These are phyloP conservation scores for Phytopythium litorale DNA, from an alignment of 352 stramenopile genomes.

Conservation along the genomic window DNA sequence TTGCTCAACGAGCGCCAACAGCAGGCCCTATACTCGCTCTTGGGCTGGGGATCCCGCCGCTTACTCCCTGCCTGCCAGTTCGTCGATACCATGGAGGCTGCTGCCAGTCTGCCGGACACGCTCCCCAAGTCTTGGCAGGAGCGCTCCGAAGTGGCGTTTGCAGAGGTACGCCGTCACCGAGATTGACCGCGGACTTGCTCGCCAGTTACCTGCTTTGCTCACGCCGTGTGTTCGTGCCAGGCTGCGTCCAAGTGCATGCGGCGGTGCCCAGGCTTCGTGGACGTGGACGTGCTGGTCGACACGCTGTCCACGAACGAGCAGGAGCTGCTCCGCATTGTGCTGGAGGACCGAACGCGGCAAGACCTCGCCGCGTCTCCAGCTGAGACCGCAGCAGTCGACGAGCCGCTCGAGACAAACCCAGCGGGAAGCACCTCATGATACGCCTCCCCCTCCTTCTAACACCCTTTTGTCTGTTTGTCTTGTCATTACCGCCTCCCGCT, in stretches of 20 bases:
- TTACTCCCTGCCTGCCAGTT: constrained; percentile 23
- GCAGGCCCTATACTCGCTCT: constrained; percentile 15
- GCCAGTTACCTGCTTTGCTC: not conserved
- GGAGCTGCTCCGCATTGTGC: constrained; percentile 21
- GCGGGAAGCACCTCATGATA: not conserved
- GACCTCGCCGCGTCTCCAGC: not conserved
- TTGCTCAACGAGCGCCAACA: constrained; percentile 45
- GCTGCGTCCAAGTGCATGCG: constrained; percentile 30
- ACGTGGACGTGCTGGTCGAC: constrained; percentile 31
- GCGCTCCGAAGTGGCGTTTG: constrained; percentile 35
- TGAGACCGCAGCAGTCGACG: not conserved
- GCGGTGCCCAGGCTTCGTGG: constrained; percentile 22
- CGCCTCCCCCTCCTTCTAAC: not conserved
- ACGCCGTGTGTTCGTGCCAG: constrained; percentile 11
- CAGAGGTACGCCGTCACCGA: constrained; percentile 24
- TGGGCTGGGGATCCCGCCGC: constrained; percentile 15
- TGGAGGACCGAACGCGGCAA: constrained; percentile 3
- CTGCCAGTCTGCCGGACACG: constrained; percentile 28
- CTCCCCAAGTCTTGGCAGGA: constrained; percentile 39
- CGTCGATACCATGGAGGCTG: constrained; percentile 28
- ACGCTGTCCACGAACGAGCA: constrained; percentile 23
- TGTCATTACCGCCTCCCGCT: not conserved
- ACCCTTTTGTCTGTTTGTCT: not conserved
- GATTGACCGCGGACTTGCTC: not conserved
- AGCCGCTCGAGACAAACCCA: not conserved